Conservation (phyloP, 345 rosid species). For the Populus ilicifolia region DNA sequence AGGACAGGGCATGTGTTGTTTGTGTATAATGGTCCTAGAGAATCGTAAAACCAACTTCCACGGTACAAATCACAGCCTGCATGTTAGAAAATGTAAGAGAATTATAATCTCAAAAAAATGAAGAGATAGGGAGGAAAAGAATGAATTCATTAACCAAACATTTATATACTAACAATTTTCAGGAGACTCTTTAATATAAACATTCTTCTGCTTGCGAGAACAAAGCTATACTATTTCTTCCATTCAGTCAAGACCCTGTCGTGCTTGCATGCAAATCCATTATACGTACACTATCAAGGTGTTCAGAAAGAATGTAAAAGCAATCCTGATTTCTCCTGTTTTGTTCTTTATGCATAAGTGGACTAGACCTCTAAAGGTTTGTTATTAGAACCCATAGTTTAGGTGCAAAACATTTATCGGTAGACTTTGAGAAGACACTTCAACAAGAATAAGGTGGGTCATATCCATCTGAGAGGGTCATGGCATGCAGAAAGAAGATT, state of each 20-base stretch:
- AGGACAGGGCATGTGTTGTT: conserved; percentile 89
- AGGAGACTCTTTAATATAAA: background rate
- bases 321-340: background rate
- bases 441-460: background rate
- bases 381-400: background rate
- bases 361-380: background rate
- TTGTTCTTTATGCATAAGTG: background rate
- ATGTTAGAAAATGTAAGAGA: conserved; percentile 12
- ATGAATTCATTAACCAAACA: background rate
- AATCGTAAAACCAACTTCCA: conserved; percentile 89
- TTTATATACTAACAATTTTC: background rate
- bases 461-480: background rate
- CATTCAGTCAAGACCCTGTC: background rate
- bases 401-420: background rate
- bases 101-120: conserved; percentile 7
- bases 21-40: conserved; percentile 69
- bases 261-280: background rate
- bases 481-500: background rate
- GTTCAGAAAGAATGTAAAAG: background rate
- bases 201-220: background rate
- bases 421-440: background rate
- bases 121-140: background rate
- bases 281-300: background rate
- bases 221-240: background rate
- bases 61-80: conserved; percentile 75